Conservation (phyloP, 495 filamentous ascomycete genomes). For the Penicillium bialowiezense region DNA sequence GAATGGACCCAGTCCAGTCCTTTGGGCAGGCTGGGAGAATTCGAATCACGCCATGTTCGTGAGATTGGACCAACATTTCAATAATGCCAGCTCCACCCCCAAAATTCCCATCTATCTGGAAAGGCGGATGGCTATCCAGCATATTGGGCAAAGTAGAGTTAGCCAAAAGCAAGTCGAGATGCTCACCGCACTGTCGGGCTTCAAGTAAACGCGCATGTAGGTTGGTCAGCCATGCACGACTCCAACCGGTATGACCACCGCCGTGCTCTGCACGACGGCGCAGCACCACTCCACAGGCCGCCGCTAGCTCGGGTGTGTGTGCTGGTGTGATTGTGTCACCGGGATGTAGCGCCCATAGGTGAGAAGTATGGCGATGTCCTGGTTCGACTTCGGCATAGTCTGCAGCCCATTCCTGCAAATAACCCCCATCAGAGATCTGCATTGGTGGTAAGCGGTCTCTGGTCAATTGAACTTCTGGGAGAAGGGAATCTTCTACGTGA, state of each 20-base stretch:
- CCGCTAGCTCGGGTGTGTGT: slow-evolving; percentile 24
- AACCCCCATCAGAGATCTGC: slow-evolving; percentile 36
- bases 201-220: slow-evolving; percentile 31
- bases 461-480: slow-evolving; percentile 10
- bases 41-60: slow-evolving; percentile 39
- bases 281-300: slow-evolving; percentile 37
- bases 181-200: slow-evolving; percentile 30
- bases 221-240: slow-evolving; percentile 47
- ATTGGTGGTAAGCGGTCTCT: slow-evolving; percentile 27
- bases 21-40: slow-evolving; percentile 43
- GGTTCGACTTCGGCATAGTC: slow-evolving; percentile 47
- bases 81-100: slow-evolving; percentile 45
- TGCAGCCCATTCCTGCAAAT: slow-evolving; percentile 47
- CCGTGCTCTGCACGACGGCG: slow-evolving; percentile 37
- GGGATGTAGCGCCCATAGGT: slow-evolving; percentile 43
- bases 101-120: slow-evolving; percentile 56
- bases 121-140: slow-evolving; percentile 41
- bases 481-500: slow-evolving; percentile 19
- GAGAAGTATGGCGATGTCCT: slow-evolving; percentile 49
- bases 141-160: slow-evolving; percentile 40
- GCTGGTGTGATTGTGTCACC: slow-evolving; percentile 25
- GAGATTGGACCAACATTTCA: slow-evolving; percentile 52
- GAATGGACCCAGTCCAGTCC: slow-evolving; percentile 34
- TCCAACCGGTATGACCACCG: slow-evolving; percentile 49
- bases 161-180: slow-evolving; percentile 36